These are phyloP conservation scores for Saururus chinensis DNA, from an alignment of 164 flowering plant genomes.

Conservation along the genomic window DNA sequence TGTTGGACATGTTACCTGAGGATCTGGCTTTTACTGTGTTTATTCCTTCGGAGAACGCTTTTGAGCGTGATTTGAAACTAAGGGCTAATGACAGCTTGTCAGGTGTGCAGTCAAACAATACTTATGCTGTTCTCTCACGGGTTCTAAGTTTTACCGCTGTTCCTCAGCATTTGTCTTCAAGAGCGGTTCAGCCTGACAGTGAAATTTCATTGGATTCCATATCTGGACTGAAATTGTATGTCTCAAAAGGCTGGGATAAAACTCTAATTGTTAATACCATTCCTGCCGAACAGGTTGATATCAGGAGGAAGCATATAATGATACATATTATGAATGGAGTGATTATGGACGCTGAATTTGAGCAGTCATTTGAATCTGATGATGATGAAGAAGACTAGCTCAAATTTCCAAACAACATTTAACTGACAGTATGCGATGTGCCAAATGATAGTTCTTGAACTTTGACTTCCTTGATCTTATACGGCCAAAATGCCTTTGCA, in stretches of 20 bases:
- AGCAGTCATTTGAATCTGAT: constrained; percentile 46
- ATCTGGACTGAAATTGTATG: constrained; percentile 45
- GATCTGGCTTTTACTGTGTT: constrained; percentile 83
- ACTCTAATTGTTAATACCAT: constrained; percentile 47
- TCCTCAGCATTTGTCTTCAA: constrained; percentile 37
- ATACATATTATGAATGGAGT: constrained; percentile 85
- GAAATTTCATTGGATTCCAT: constrained; percentile 50
- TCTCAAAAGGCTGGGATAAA: constrained; percentile 36
- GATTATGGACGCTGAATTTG: constrained; percentile 78
- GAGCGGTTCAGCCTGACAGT: constrained; percentile 17
- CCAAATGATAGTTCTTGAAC: too few species aligned
- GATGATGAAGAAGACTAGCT: constrained; percentile 22
- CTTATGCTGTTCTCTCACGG: constrained; percentile 52
- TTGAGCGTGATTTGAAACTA: constrained; percentile 42
- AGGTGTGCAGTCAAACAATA: constrained; percentile 28
- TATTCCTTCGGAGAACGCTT: constrained; percentile 63
- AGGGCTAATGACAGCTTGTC: constrained; percentile 23
- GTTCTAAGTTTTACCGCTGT: constrained; percentile 65
- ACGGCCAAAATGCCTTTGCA: too few species aligned
- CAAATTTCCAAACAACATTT: background rate
- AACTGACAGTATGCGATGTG: background rate
- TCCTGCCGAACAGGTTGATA: constrained; percentile 35
- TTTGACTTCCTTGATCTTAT: background rate
- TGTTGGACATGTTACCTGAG: constrained; percentile 72
- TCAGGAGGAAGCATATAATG: constrained; percentile 37